Evolutionary conservation across 331 rosid genomes (phyloP).

Genomic region (Phaseolus coccineus): DNA sequence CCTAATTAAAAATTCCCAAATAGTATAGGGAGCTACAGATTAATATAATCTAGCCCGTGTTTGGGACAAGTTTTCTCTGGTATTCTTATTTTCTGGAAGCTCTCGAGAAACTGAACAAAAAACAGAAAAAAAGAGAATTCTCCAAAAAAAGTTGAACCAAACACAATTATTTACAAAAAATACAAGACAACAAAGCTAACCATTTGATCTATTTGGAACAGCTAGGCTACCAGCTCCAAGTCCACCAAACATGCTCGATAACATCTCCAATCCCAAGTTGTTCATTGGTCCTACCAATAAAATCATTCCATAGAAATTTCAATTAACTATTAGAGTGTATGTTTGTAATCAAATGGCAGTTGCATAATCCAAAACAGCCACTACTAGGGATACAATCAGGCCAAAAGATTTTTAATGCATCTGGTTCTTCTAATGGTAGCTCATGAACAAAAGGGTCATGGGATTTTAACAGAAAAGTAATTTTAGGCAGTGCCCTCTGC

Average conservation of each 20-base stretch:
- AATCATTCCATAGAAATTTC: not conserved
- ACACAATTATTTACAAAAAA: not conserved
- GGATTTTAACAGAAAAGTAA: not conserved
- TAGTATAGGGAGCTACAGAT: not conserved
- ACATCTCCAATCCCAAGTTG: conserved; percentile 59
- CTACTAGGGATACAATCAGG: conserved; percentile 4
- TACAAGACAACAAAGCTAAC: conserved; percentile 39
- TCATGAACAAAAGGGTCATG: not conserved
- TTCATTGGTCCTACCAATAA: conserved; percentile 51
- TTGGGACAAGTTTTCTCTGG: not conserved
- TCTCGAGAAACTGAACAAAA: not conserved
- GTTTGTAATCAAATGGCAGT: conserved; percentile 10
- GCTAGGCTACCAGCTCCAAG: conserved; percentile 73
- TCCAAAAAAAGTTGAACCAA: conserved; percentile 10
- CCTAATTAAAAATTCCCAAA: not conserved
- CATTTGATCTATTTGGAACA: conserved; percentile 63
- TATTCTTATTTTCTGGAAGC: not conserved
- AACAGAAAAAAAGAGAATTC: not conserved
- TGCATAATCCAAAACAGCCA: not conserved
- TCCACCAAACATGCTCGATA: conserved; percentile 77
- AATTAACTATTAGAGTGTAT: not conserved
- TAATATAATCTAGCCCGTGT: not conserved
- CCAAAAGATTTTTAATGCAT: not conserved
- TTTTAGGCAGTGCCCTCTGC: not conserved
- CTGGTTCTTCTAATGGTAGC: not conserved